These are phyloP conservation scores for Zea luxurians DNA, from an alignment of 176 grass and related monocot species.

Conservation along the genomic window DNA sequence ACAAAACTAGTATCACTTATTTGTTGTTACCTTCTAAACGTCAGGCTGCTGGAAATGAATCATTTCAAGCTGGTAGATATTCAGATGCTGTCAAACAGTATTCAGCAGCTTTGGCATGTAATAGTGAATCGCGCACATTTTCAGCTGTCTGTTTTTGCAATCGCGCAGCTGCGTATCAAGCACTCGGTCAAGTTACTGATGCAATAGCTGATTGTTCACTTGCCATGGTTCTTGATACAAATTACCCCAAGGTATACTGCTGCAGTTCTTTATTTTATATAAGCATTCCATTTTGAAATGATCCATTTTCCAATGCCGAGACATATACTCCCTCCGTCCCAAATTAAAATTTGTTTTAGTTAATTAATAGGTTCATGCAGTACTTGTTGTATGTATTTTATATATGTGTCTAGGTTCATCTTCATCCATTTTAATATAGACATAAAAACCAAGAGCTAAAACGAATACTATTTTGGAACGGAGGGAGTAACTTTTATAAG, in stretches of 20 bases:
- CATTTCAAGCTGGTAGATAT: constrained; percentile 80
- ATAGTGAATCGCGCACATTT: constrained; percentile 75
- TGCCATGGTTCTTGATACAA: constrained; percentile 89
- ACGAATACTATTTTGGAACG: neutral
- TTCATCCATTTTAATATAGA: no score
- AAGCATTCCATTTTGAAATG: constrained; percentile 20
- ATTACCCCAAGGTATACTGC: constrained; percentile 75
- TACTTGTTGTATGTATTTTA: no score
- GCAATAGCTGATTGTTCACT: constrained; percentile 96
- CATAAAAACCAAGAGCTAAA: no score
- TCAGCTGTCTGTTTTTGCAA: constrained; percentile 87
- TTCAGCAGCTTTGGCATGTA: constrained; percentile 72
- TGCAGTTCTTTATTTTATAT: constrained; percentile 24
- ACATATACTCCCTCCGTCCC: neutral
- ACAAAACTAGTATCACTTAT: constrained; percentile 6
- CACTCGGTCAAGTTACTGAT: constrained; percentile 89
- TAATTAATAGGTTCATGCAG: no score
- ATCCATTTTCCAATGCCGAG: constrained; percentile 3
- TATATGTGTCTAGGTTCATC: no score
- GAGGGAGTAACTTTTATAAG: neutral
- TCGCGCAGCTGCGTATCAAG: constrained; percentile 94
- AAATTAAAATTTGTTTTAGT: no score
- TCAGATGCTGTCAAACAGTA: constrained; percentile 84
- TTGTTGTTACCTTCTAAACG: constrained; percentile 23
- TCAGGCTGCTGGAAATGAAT: constrained; percentile 85